Base-by-base conservation (phyloP, 495 filamentous ascomycete genomes). In the Tirmania nivea region DNA sequence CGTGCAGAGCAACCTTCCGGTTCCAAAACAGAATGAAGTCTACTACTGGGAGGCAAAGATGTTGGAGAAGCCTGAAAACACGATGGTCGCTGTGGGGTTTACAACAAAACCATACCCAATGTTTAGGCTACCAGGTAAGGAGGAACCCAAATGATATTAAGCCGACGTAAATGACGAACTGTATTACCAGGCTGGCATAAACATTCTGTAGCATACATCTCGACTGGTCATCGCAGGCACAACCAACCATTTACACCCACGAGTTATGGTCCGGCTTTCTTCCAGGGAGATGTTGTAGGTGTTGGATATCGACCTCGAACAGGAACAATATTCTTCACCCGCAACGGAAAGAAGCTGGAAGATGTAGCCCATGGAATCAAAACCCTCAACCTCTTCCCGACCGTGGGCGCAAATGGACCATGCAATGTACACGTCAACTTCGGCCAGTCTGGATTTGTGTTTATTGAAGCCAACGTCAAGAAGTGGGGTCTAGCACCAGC, bases 21-120 rank as follows among this genome's bases (percentile, higher is more conserved):
- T 97, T 36, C 90, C 90, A 20, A 97, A 97, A 66, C 90, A 97
- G 64, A 96, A 97, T 60, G 90, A 97, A 64, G 88, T 95, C 12
- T 96, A 96, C 63, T 97, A 97, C 66, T 97, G 90, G 90, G 90
- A 97, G 64, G 85, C 90, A 12, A 97, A 97, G 69, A 80, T 97
- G 42, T 96, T 90, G 67, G 92, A 96, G 52, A 95, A 96, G 68
- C 89, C 90, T 3, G 90, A 95, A 36, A 74, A 71, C 14, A 86
- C 88, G 0, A 68, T 83, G 55, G 73, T 97, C 45, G 86, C 80
- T 60, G 83, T 97, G 55, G 90, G 90, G 47, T 80, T 97, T 71
- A 80, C 85, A 10, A 96, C 92, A 16, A 96, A 96, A 62, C 90
- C 90, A 10, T 97, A 96, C 69, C 90, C 90, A 17, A 70, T 95